Base-by-base conservation (phyloP, 495 filamentous ascomycete species). In the Tetracladium marchalianum region DNA sequence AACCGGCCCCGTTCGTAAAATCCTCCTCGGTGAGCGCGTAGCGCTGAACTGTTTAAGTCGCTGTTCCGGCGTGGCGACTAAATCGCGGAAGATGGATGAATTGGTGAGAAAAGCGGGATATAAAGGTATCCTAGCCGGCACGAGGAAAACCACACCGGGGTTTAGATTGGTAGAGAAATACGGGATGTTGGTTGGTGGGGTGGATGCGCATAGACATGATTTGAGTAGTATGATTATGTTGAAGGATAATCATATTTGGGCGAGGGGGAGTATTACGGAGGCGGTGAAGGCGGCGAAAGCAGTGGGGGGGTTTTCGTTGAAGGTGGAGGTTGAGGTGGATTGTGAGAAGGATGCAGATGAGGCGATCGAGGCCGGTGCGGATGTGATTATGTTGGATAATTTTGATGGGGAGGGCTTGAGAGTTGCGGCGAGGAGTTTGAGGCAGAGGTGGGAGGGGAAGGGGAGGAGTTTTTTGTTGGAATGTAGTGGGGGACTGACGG, bases 161-260 rank as follows among this genome's bases (percentile, higher is more conserved):
- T 97, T 97, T 66, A 75, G 92, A 3, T 68, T 98, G 8, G 89
- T 97, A 2, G 92, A 98, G 70, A 98, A 98, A 70, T 98, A 97
- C 62, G 92, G 87, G 41, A 94, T 98, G 80, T 67, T 95, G 11
- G 81, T 95, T 11, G 92, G 90, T 15, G 93, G 93, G 13, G 85
- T 82, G 31, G 92, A 98, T 60, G 77, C 82, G 1, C 93, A 98
- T 60, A 76, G 92, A 11, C 85, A 95, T 64, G 93, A 97, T 64
- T 67, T 98, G 33, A 87, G 82, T 51, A 73, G 80, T 36, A 97
- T 98, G 92, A 87, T 85, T 18, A 98, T 98, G 92, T 72, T 98
- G 41, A 98, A 98, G 69, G 92, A 98, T 65, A 98, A 98, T 61
- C 92, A 98, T 62, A 79, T 98, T 24, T 93, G 87, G 84, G 85